Evolutionary conservation across 257 asterid species (phyloP).

Genomic region (Scutellaria baicalensis): DNA sequence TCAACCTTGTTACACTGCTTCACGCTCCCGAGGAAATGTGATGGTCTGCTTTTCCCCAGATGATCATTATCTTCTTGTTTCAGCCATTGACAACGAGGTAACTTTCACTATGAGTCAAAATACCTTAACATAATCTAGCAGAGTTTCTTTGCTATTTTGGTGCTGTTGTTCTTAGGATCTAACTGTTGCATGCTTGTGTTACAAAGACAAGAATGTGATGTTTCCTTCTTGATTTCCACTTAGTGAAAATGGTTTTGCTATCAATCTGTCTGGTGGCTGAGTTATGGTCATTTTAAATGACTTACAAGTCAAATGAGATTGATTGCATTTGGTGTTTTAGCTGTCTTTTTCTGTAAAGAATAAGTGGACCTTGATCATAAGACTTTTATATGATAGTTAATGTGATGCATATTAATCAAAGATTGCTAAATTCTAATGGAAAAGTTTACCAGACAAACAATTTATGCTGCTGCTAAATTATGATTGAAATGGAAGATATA

Average conservation of each 20-base stretch:
- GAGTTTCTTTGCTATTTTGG: not conserved
- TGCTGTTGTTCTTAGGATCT: conserved; percentile 1
- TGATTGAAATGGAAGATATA: conserved; percentile 2
- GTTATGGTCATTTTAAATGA: not conserved
- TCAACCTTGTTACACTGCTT: conserved; percentile 78
- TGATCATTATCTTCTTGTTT: conserved; percentile 89
- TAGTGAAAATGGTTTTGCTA: not conserved
- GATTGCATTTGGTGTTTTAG: not conserved
- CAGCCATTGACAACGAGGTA: conserved; percentile 97
- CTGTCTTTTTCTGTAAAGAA: not conserved
- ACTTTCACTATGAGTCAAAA: conserved; percentile 4
- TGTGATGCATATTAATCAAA: not conserved
- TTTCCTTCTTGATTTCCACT: not conserved
- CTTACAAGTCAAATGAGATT: not conserved
- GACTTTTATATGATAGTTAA: not conserved
- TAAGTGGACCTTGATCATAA: not conserved
- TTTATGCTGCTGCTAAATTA: not conserved
- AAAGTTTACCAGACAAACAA: not conserved
- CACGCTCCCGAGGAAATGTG: conserved; percentile 84
- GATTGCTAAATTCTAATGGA: not conserved
- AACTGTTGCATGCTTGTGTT: conserved; percentile 1
- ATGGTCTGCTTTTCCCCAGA: conserved; percentile 97
- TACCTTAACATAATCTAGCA: not conserved
- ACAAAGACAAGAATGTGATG: not conserved
- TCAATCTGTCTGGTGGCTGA: not conserved